Evolutionary conservation across 805 yeast species (phyloP), one percentile per base, ranked within the genome.

Genomic region (Candida hungchunana): DNA sequence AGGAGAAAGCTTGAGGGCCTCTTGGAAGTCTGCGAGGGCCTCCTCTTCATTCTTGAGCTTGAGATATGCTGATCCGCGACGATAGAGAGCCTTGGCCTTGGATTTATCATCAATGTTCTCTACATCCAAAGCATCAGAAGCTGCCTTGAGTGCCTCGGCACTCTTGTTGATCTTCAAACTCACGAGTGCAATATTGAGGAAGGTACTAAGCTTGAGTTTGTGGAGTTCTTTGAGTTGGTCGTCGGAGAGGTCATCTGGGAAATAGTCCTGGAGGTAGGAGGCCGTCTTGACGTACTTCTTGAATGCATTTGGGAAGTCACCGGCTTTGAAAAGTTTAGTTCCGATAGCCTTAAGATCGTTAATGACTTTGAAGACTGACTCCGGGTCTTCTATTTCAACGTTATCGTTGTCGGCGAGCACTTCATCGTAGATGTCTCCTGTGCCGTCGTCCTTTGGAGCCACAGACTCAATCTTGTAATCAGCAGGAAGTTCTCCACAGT

Each of bases 341-440:
- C 95, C 97, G 46, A 86, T 73, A 10, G 71, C 79, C 60, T 89
- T 89, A 49, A 88, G 71, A 20, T 66, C 60, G 26, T 66, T 67
- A 23, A 81, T 77, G 2, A 87, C 93, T 22, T 66, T 65, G 44
- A 83, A 66, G 4, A 86, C 95, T 8, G 79, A 64, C 29, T 73
- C 76, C n/a, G 85, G 78, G 19, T 74, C 62, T 14, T 69, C 66
- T 18, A 70, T 46, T 52, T 82, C 80, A 32, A 85, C 72, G 31
- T 64, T 66, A 38, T 75, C 75, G 58, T 89, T 93, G 55, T 84
- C 95, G 21, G 73, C 82, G 36, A 89, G 67, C 17, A 69, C 67
- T 30, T 79, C 89, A 50, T 85, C 96, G 58, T 78, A 87, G 23
- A 69, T 62, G 59, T 89, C 97, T 31, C 96, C 96, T 16, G 85